Conservation (phyloP, 495 filamentous ascomycete species). For the Trichocladium antarcticum region DNA sequence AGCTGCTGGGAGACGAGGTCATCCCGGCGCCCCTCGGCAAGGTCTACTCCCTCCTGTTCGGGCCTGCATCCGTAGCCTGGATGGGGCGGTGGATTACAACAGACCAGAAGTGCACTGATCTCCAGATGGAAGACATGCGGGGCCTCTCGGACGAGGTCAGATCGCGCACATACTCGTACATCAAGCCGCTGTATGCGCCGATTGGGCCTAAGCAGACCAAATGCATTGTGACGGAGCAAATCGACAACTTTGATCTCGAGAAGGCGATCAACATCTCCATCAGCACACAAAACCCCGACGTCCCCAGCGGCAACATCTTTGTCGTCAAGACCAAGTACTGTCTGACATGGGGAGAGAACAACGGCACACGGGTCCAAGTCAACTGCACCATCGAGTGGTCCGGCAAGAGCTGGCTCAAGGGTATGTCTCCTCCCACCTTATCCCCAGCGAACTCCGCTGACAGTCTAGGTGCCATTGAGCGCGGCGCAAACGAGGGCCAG, state of each 20-base stretch:
- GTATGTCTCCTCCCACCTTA: conserved; percentile 34
- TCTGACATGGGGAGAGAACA: conserved; percentile 78
- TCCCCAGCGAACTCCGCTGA: not conserved
- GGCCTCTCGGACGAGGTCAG: conserved; percentile 63
- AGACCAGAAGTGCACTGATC: conserved; percentile 80
- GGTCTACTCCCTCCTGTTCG: conserved; percentile 79
- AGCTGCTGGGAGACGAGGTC: conserved; percentile 70
- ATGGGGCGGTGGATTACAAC: conserved; percentile 74
- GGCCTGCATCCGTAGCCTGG: conserved; percentile 62
- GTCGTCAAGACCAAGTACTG: conserved; percentile 87
- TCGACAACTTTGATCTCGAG: conserved; percentile 78
- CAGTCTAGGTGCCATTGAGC: conserved; percentile 72
- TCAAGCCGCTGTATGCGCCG: conserved; percentile 72
- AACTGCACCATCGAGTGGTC: conserved; percentile 91
- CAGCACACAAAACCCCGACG: conserved; percentile 83
- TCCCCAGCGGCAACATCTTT: conserved; percentile 89
- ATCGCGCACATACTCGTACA: conserved; percentile 69
- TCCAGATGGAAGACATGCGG: conserved; percentile 73
- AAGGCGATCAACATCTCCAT: conserved; percentile 70
- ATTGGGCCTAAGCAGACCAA: conserved; percentile 95
- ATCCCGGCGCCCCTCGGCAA: conserved; percentile 85
- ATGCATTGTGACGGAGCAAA: conserved; percentile 72
- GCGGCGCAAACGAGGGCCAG: conserved; percentile 88
- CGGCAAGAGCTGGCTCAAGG: conserved; percentile 96
- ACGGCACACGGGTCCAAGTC: conserved; percentile 69